phyloP scores from a whole-genome alignment of 768 basidiomycete genomes.

The Termitomyces sp. region DNA sequence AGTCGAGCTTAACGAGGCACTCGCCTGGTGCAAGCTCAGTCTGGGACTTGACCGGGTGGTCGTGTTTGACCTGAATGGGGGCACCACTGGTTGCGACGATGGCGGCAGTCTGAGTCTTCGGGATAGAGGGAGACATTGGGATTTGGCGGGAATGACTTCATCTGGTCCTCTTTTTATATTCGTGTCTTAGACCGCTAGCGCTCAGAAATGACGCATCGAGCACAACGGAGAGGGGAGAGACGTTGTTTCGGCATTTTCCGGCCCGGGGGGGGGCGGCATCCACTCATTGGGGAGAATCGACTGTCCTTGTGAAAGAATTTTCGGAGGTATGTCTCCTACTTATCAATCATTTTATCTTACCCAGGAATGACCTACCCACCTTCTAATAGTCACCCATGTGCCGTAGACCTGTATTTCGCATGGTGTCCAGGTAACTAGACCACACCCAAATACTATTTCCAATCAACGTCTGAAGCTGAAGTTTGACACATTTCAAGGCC shows the following conservation, averaged over 20 bases:
- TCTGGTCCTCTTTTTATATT: not conserved
- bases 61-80: constrained; percentile 29
- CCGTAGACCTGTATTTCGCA: not conserved
- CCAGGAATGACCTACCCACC: not conserved
- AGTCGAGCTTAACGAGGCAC: constrained; percentile 71
- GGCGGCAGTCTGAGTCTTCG: constrained; percentile 38
- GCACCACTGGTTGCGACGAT: constrained; percentile 30
- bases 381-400: not conserved
- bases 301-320: not conserved
- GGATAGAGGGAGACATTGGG: constrained; percentile 20
- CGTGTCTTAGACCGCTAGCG: not conserved
- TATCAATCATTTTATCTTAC: not conserved
- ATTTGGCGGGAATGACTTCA: too few relatives aligned
- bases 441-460: too few relatives aligned
- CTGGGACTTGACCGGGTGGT: constrained; percentile 53
- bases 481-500: too few relatives aligned
- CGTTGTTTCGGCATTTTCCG: not conserved
- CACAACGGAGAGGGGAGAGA: not conserved
- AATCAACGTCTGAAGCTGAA: not conserved
- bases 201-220: not conserved
- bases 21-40: constrained; percentile 59
- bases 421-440: not conserved
- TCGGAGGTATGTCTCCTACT: too few relatives aligned
- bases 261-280: too few relatives aligned
- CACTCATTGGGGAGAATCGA: too few relatives aligned